phyloP scores from a whole-genome alignment of 2,329 filamentous ascomycete species.

The Microcyclosporella mali region DNA sequence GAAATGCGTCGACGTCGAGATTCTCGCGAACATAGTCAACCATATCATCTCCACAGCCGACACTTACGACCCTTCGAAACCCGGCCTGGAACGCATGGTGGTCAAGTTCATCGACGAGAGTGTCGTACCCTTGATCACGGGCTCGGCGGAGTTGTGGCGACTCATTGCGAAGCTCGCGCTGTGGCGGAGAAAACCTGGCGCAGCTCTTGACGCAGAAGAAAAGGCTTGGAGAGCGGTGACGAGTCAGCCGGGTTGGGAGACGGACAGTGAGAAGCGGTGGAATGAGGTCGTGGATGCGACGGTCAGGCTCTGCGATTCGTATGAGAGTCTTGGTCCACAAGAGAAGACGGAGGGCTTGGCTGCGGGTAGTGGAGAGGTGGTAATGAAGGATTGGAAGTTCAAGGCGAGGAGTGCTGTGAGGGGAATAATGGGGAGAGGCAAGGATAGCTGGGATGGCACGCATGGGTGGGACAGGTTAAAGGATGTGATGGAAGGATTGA shows the following conservation, averaged over 20 bases:
- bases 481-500: constrained; percentile 40
- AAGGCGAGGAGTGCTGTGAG: constrained; percentile 81
- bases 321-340: constrained; percentile 62
- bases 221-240: constrained; percentile 77
- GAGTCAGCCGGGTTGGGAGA: constrained; percentile 49
- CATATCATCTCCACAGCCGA: constrained; percentile 55
- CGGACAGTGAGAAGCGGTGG: constrained; percentile 61
- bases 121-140: constrained; percentile 78
- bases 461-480: constrained; percentile 60
- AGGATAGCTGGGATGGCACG: constrained; percentile 74
- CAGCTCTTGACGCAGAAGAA: constrained; percentile 76
- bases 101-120: constrained; percentile 67
- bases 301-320: constrained; percentile 70
- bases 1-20: constrained; percentile 65
- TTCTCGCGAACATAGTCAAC: constrained; percentile 66
- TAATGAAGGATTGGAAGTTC: constrained; percentile 77
- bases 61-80: constrained; percentile 38
- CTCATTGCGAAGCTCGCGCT: constrained; percentile 65
- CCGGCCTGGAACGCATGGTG: constrained; percentile 55
- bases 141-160: constrained; percentile 68
- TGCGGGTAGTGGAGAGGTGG: constrained; percentile 47
- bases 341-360: constrained; percentile 48
- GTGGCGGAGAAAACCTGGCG: constrained; percentile 64
- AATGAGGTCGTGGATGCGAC: constrained; percentile 69
- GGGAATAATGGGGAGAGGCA: constrained; percentile 75